These are phyloP conservation scores for Penicillium sp. DNA, from an alignment of 2,329 filamentous ascomycete genomes.

Conservation along the genomic window DNA sequence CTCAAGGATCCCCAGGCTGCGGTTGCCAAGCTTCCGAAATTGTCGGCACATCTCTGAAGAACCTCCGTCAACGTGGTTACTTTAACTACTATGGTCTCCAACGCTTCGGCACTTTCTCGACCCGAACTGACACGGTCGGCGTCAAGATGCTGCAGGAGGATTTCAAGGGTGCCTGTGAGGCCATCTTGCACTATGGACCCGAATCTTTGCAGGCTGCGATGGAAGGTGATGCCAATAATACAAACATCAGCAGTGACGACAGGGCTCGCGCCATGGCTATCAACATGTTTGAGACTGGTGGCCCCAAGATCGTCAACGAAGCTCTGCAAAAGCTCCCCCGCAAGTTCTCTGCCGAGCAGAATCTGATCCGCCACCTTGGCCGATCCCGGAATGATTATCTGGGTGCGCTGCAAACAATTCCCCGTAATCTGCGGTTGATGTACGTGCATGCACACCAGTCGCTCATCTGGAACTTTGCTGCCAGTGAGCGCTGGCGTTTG, in stretches of 20 bases:
- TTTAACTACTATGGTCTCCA: constrained; percentile 99
- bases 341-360: constrained; percentile 78
- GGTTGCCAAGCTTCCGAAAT: constrained; percentile 44
- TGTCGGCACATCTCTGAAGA: constrained; percentile 62
- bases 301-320: constrained; percentile 52
- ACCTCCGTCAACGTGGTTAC: constrained; percentile 75
- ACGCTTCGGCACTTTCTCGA: constrained; percentile 85
- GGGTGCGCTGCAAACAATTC: constrained; percentile 78
- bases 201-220: constrained; percentile 61
- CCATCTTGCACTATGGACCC: constrained; percentile 73
- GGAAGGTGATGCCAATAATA: constrained; percentile 41
- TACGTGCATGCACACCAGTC: constrained; percentile 98
- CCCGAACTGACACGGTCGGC: constrained; percentile 83
- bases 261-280: constrained; percentile 77
- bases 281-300: constrained; percentile 67
- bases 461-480: constrained; percentile 87
- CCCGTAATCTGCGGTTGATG: constrained; percentile 82
- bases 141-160: constrained; percentile 80
- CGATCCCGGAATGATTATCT: constrained; percentile 67
- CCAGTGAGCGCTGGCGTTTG: constrained; percentile 75
- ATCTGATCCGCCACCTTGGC: constrained; percentile 75
- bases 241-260: constrained; percentile 71
- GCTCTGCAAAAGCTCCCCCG: constrained; percentile 72
- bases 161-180: constrained; percentile 76
- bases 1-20: constrained; percentile 49